A percentile compares a stretch with the other conserved stretches of the same genome.
phyloP scores from a whole-genome alignment of 441 rosid genomes.

The Gossypium lobatum region DNA sequence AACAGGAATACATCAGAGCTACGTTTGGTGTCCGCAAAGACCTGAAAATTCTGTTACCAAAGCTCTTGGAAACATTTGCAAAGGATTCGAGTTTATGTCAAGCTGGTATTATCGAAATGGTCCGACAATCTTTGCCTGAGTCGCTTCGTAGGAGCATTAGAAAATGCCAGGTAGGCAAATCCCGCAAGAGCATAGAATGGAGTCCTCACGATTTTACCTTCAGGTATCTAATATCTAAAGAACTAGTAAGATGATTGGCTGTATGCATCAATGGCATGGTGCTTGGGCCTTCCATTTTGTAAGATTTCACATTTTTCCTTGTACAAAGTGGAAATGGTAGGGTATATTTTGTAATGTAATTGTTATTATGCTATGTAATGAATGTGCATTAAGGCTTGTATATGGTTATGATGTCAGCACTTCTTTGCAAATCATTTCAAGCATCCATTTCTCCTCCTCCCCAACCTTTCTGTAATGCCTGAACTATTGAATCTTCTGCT shows the following conservation, averaged over 20 bases:
- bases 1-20: constrained; percentile 76
- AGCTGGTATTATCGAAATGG: constrained; percentile 56
- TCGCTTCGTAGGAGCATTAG: constrained; percentile 43
- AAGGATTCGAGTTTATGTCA: constrained; percentile 66
- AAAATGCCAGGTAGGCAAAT: constrained; percentile 51
- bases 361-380: constrained; percentile 5
- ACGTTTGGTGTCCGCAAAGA: constrained; percentile 61
- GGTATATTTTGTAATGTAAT: constrained; percentile 20
- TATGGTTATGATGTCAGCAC: background rate
- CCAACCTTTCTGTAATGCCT: background rate
- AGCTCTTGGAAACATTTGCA: constrained; percentile 64
- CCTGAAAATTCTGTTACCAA: constrained; percentile 68
- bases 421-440: background rate
- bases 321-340: constrained; percentile 32
- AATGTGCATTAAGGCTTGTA: constrained; percentile 3
- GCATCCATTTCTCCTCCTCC: background rate
- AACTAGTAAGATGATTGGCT: constrained; percentile 48
- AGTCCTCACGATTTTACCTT: constrained; percentile 73
- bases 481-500: constrained; percentile 6
- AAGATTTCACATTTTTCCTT: constrained; percentile 16
- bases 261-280: background rate
- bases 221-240: constrained; percentile 79
- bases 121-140: constrained; percentile 63
- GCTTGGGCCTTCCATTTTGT: constrained; percentile 9
- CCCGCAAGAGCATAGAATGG: constrained; percentile 68